Evolutionary conservation across 1,284 basidiomycete species (phyloP), one percentile per base, ranked within the genome.

Genomic region (Polyporus tsugae): DNA sequence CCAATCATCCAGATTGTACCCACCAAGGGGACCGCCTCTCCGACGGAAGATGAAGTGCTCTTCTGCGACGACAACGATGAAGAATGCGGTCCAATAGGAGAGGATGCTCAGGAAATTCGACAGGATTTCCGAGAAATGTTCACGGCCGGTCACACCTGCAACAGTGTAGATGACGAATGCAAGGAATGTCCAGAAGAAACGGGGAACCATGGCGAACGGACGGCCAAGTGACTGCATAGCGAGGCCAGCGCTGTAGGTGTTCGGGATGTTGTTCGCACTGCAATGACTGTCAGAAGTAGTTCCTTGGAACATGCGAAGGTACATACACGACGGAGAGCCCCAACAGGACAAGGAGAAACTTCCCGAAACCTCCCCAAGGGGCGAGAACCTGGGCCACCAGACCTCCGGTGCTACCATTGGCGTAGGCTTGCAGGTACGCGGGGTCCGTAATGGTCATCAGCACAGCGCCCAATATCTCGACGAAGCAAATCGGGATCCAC

Each of bases 11-110:
- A 88, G 73, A 72, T 90, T 84, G 73, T 90, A 91, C 13, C 85
- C 85, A 10, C 83, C 85, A 11, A 87, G 73, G 4, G 72, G 79
- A 6, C 86, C 82, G 2, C 79, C 73, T 46, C 78, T 78, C 7
- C 81, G 72, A 19, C 88, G 79, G 76, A 92, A 87, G 58, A 92
- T 77, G 72, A 85, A 84, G 73, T 88, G 87, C 71, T 91, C 89
- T 68, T 88, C 85, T 0, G 82, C 78, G 29, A 90, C 81, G 60
- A 90, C 86, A 60, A 88, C 83, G 67, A 89, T 80, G 76, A 89
- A 89, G 75, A 90, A 86, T 1, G 87, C 85, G 0, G 84, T 83
- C 89, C 89, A 91, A 78, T 92, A 91, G n/a, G 86, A 85, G 33
- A 91, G 79, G 62, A 91, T 84, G 25, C 84, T 79, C 39, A 89